Base-by-base conservation (phyloP, 257 asterid genomes). In the Fraxinus excelsior region DNA sequence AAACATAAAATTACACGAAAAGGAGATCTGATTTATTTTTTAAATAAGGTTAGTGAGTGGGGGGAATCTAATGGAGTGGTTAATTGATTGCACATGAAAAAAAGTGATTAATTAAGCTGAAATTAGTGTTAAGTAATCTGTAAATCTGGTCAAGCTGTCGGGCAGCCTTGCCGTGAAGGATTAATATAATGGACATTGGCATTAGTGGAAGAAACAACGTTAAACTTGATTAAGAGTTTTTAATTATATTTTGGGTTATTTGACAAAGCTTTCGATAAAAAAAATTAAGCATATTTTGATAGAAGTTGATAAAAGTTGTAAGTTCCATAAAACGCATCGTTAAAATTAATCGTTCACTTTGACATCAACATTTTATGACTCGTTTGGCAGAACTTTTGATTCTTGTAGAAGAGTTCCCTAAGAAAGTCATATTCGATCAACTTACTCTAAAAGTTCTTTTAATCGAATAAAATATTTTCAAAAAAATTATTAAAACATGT, bases 111-210 rank as follows among this genome's bases (percentile, higher is more conserved):
- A 75, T 82, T 76, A 74, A 77, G 56, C 60, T 58, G 65, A 46
- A 23, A 69, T 44, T 70, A 67, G 64, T 38, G 71, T 77, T 73
- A 44, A 84, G 67, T 81, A 80, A 79, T 78, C 84, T 84, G 83
- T 70, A 82, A 77, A 60, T 82, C 78, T 35, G 85, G 89, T 76
- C 84, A 69, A 78, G 81, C 66, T 92, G 96, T 90, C 97, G 93
- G 93, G 32, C 71, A 62, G 81, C 85, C 72, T 81, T 75, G 84
- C 88, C 81, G 86, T 84, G 78, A 84, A 75, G 80, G 72, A 79
- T 56, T 76, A 72, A 72, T 76, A 46, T 80, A 77, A 49, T 21
- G 16, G 67, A 28, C 29, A 74, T 70, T 25, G 32, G 4, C 28
- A 28, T 60, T 60, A 60, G 34, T 83, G 82, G 86, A 64, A 85